These are phyloP conservation scores for Corylus heterophylla DNA, from an alignment of 306 rosid genomes.

Conservation along the genomic window DNA sequence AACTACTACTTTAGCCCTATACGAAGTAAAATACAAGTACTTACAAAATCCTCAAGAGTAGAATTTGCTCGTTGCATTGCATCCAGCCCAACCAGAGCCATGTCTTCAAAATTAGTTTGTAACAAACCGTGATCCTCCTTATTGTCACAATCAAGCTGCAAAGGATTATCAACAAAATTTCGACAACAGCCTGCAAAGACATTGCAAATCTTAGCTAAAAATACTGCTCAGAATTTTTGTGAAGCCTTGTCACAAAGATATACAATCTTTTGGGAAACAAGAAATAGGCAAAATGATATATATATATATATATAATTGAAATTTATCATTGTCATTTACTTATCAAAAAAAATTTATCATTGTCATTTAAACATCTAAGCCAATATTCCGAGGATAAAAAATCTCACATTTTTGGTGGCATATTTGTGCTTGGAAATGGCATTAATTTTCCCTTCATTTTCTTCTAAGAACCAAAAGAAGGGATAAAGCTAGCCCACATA, in stretches of 20 bases:
- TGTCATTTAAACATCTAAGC: background rate
- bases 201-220: slow-evolving; percentile 14
- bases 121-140: slow-evolving; percentile 23
- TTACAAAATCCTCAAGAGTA: slow-evolving; percentile 95
- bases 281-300: background rate
- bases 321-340: background rate
- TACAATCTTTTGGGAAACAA: background rate
- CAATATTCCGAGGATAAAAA: background rate
- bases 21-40: slow-evolving; percentile 28
- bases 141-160: slow-evolving; percentile 28
- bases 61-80: slow-evolving; percentile 88
- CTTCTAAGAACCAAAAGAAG: background rate
- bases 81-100: slow-evolving; percentile 62
- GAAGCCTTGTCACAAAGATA: background rate
- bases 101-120: slow-evolving; percentile 37
- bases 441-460: background rate
- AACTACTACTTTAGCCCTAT: slow-evolving; percentile 3
- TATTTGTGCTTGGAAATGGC: background rate
- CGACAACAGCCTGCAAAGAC: slow-evolving; percentile 43
- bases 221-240: background rate
- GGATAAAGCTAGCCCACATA: background rate
- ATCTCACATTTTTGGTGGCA: background rate
- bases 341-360: background rate
- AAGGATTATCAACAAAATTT: slow-evolving; percentile 35
- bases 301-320: too few relatives aligned